phyloP scores from a whole-genome alignment of 2,329 filamentous ascomycete species.

The Coniella vitis region DNA sequence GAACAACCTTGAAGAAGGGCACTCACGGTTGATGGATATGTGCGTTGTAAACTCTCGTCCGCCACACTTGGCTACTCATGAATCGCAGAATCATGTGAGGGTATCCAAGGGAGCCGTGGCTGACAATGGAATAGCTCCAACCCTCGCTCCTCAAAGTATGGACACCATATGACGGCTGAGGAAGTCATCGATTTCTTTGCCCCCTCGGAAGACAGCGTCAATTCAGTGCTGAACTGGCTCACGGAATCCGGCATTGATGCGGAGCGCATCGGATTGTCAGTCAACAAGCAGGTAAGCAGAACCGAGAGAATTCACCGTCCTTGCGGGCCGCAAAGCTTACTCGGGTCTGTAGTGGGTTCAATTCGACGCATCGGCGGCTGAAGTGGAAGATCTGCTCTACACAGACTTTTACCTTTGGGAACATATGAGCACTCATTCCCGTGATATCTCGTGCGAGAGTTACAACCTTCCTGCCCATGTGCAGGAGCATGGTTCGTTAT shows the following conservation, averaged over 20 bases:
- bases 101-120: too few species aligned
- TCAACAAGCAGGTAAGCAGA: constrained; percentile 20
- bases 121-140: constrained; percentile 15
- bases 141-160: constrained; percentile 26
- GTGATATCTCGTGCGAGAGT: constrained; percentile 30
- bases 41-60: too few species aligned
- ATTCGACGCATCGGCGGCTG: constrained; percentile 31
- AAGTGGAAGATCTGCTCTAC: constrained; percentile 32
- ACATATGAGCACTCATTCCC: constrained; percentile 28
- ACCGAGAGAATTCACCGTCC: not conserved
- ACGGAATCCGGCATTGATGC: constrained; percentile 12
- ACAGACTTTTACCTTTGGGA: constrained; percentile 34
- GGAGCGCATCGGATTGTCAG: constrained; percentile 17
- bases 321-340: constrained; percentile 16
- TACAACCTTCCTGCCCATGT: constrained; percentile 42
- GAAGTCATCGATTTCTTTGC: constrained; percentile 31
- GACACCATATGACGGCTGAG: constrained; percentile 28
- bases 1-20: constrained; percentile 24
- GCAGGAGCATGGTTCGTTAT: constrained; percentile 26
- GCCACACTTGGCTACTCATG: too few species aligned
- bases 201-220: constrained; percentile 24
- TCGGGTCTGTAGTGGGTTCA: constrained; percentile 31
- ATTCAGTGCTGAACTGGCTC: constrained; percentile 20
- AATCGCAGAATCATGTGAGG: too few species aligned
- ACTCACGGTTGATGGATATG: constrained; percentile 24